phyloP scores from a whole-genome alignment of 108 stramenopile species.

The Cyclostephanos invisitatus region DNA sequence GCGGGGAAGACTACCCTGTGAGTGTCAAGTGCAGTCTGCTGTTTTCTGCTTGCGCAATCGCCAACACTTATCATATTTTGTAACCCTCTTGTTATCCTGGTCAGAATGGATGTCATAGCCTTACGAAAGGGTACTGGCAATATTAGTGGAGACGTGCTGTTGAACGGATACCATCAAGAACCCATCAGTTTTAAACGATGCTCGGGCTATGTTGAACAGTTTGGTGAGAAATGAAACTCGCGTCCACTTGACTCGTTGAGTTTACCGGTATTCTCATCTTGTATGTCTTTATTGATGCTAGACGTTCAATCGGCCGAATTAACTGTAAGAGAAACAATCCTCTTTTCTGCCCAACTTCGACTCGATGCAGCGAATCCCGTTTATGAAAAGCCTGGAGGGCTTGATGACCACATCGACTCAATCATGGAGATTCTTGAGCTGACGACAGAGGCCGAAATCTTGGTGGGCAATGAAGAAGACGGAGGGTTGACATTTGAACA shows the following conservation, averaged over 20 bases:
- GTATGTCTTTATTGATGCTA: not conserved
- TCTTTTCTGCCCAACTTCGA: constrained; percentile 68
- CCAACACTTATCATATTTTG: not conserved
- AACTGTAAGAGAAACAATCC: constrained; percentile 71
- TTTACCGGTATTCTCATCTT: not conserved
- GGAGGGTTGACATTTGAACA: constrained; percentile 78
- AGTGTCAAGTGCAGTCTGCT: not conserved
- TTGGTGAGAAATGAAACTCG: constrained; percentile 25
- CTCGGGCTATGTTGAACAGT: constrained; percentile 83
- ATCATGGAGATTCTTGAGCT: constrained; percentile 70
- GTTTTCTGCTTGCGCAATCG: not conserved
- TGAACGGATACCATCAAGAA: constrained; percentile 52
- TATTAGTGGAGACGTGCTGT: constrained; percentile 56
- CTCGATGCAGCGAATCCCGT: constrained; percentile 45
- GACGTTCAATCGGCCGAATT: constrained; percentile 63
- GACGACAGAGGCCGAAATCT: constrained; percentile 46
- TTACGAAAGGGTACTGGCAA: constrained; percentile 39
- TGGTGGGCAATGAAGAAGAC: constrained; percentile 56
- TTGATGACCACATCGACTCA: constrained; percentile 50
- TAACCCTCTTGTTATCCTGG: not conserved
- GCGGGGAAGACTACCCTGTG: constrained; percentile 30
- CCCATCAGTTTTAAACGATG: constrained; percentile 41
- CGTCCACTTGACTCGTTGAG: not conserved
- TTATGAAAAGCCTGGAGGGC: constrained; percentile 20
- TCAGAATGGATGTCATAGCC: constrained; percentile 52